These are phyloP conservation scores for Trichoderma koningiopsis DNA, from an alignment of 2,329 filamentous ascomycete species.

Conservation along the genomic window DNA sequence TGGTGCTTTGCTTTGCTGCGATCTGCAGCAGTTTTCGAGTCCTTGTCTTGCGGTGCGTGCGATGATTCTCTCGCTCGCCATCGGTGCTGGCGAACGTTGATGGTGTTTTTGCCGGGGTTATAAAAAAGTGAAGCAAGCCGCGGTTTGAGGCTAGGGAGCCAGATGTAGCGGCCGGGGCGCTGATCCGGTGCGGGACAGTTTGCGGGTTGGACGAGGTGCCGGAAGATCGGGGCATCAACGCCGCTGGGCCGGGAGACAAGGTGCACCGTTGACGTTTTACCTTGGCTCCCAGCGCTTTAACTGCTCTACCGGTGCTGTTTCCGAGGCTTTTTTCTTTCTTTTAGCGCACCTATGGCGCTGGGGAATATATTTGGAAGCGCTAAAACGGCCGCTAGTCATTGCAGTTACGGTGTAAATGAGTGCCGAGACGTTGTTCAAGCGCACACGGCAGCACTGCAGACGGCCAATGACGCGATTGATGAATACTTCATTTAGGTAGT, in stretches of 20 bases:
- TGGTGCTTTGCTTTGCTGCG: neutral
- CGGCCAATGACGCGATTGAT: neutral
- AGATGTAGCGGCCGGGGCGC: slow-evolving; percentile 7
- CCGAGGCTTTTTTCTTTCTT: neutral
- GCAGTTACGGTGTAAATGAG: neutral
- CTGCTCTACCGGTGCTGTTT: neutral
- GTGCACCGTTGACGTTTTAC: neutral
- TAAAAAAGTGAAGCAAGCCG: neutral
- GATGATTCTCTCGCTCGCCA: neutral
- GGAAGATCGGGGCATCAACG: slow-evolving; percentile 16
- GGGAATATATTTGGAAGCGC: neutral
- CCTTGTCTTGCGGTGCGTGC: slow-evolving; percentile 3
- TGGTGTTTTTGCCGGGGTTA: neutral
- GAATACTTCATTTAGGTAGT: neutral
- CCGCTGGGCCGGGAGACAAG: neutral
- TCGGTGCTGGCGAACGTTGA: neutral
- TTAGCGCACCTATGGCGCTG: neutral
- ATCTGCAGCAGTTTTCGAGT: neutral
- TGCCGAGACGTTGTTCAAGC: neutral
- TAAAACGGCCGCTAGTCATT: neutral
- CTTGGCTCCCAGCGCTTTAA: neutral
- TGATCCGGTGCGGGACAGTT: slow-evolving; percentile 7
- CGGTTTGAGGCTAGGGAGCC: neutral
- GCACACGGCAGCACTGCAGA: neutral
- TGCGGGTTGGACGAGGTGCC: slow-evolving; percentile 12